phyloP scores from a whole-genome alignment of 2,329 filamentous ascomycete species.

The Trichophyton schoenleinii region DNA sequence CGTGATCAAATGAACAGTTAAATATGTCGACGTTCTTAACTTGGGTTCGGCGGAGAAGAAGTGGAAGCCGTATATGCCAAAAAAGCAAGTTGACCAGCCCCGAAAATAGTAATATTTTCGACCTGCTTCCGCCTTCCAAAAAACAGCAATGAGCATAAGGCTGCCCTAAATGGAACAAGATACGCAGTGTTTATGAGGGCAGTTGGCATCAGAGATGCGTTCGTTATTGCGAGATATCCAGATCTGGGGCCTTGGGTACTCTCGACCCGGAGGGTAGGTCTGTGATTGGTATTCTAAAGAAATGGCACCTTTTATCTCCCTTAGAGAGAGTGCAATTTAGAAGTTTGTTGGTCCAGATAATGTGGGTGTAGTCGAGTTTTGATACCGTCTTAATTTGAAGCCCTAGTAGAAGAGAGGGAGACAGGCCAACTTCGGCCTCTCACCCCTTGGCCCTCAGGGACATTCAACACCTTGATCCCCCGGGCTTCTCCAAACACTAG shows the following conservation, averaged over 20 bases:
- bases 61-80: constrained; percentile 63
- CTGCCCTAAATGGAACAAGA: constrained; percentile 57
- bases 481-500: constrained; percentile 47
- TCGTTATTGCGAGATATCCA: constrained; percentile 49
- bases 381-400: not conserved
- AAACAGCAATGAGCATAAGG: constrained; percentile 48
- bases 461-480: constrained; percentile 53
- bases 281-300: constrained; percentile 22
- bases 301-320: not conserved
- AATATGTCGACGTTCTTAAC: constrained; percentile 73
- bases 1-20: constrained; percentile 48
- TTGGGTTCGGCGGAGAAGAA: constrained; percentile 53
- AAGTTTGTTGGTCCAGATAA: not conserved
- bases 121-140: constrained; percentile 55
- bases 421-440: not conserved
- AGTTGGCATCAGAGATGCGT: constrained; percentile 44
- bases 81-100: constrained; percentile 79
- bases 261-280: constrained; percentile 21
- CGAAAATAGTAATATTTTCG: constrained; percentile 70
- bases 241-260: constrained; percentile 33
- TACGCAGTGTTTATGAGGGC: constrained; percentile 56
- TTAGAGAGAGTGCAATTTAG: not conserved
- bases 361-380: not conserved
- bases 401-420: not conserved
- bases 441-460: constrained; percentile 18